Percentiles rank a stretch among this genome's conserved stretches.
These are phyloP conservation scores for Bothriochloa decipiens DNA, from an alignment of 176 grass and related monocot genomes.

Conservation along the genomic window DNA sequence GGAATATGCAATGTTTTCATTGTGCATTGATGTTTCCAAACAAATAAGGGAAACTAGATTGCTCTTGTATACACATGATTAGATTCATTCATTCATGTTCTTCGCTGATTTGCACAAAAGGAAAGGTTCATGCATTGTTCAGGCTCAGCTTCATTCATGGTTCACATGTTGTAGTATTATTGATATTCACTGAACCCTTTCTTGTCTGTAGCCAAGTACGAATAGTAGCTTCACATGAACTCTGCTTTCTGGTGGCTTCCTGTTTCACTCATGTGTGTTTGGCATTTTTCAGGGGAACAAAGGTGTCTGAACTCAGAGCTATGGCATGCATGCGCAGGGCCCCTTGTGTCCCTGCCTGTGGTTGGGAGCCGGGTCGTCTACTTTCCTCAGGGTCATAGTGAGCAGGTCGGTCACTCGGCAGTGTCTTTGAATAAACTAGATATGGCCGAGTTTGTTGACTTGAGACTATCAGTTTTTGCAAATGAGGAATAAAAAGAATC, in stretches of 20 bases:
- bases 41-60: not conserved
- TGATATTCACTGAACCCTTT: conserved; percentile 37
- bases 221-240: conserved; percentile 59
- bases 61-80: conserved; percentile 14
- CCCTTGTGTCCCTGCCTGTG: conserved; percentile 87
- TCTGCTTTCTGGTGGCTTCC: conserved; percentile 44
- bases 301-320: conserved; percentile 96
- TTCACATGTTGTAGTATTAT: conserved; percentile 42
- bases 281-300: conserved; percentile 82
- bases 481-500: conserved; percentile 21
- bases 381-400: conserved; percentile 97
- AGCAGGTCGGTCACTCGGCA: conserved; percentile 65
- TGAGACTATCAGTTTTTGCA: conserved; percentile 10
- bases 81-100: not conserved
- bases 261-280: conserved; percentile 58
- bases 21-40: conserved; percentile 13
- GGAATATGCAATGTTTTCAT: not conserved
- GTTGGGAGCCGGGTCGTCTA: conserved; percentile 89
- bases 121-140: conserved; percentile 23
- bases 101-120: not conserved
- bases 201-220: conserved; percentile 43
- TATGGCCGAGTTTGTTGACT: conserved; percentile 36
- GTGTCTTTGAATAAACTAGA: conserved; percentile 27
- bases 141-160: conserved; percentile 15
- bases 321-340: conserved; percentile 99